phyloP scores from a whole-genome alignment of 345 rosid genomes.

The Kernera saxatilis region DNA sequence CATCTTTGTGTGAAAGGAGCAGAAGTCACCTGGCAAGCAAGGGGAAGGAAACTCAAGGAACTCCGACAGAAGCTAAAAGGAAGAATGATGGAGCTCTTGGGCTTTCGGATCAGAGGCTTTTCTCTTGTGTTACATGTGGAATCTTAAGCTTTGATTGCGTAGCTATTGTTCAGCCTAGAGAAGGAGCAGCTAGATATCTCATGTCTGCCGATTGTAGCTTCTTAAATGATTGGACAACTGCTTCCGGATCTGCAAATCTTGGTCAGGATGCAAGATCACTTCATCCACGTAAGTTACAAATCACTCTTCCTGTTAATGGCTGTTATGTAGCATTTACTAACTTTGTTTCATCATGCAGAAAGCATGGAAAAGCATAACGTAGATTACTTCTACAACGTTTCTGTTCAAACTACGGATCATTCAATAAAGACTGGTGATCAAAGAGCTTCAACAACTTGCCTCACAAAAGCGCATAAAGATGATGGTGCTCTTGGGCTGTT shows the following conservation, averaged over 20 bases:
- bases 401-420: slow-evolving; percentile 40
- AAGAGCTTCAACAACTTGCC: slow-evolving; percentile 32
- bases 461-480: slow-evolving; percentile 25
- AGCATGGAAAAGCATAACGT: slow-evolving; percentile 28
- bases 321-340: background rate
- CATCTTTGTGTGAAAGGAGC: slow-evolving; percentile 53
- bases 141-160: slow-evolving; percentile 79
- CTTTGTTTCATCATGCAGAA: slow-evolving; percentile 40
- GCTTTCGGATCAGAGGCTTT: slow-evolving; percentile 81
- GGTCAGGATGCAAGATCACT: slow-evolving; percentile 31
- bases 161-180: slow-evolving; percentile 81
- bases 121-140: slow-evolving; percentile 92
- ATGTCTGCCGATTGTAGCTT: slow-evolving; percentile 92
- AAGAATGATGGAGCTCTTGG: slow-evolving; percentile 39
- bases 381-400: slow-evolving; percentile 38
- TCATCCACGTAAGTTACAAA: slow-evolving; percentile 42
- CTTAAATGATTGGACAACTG: slow-evolving; percentile 75
- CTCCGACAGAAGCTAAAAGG: slow-evolving; percentile 24
- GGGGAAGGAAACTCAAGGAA: slow-evolving; percentile 28
- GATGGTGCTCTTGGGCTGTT: slow-evolving; percentile 70
- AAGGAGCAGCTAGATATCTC: slow-evolving; percentile 74
- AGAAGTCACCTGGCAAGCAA: slow-evolving; percentile 31
- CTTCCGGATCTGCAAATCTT: slow-evolving; percentile 44
- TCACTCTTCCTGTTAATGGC: background rate
- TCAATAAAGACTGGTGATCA: slow-evolving; percentile 28